Conservation (phyloP, 1,139 yeast genomes). For the Nadsonia commutata region DNA sequence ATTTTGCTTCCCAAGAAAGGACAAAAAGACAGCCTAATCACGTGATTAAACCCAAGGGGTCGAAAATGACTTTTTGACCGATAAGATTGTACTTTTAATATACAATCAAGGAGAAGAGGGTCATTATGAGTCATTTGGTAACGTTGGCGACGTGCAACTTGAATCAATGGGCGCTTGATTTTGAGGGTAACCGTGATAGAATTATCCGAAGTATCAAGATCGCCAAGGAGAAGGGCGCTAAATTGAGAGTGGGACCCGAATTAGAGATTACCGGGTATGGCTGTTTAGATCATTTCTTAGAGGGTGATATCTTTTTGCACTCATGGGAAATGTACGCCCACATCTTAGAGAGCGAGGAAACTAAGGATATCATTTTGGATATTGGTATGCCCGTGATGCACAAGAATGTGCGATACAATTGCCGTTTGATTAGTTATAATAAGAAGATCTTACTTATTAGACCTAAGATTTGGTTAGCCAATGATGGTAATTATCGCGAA, state of each 20-base stretch:
- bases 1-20: too few species aligned
- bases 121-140: conserved; percentile 35
- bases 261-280: conserved; percentile 85
- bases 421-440: conserved; percentile 70
- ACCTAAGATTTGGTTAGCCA: conserved; percentile 85
- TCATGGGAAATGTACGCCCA: conserved; percentile 89
- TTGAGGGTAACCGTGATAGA: conserved; percentile 90
- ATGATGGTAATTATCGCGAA: conserved; percentile 95
- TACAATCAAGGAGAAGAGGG: background rate
- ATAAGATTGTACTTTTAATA: too few species aligned
- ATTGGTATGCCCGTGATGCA: conserved; percentile 91
- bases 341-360: conserved; percentile 48
- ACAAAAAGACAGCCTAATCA: too few species aligned
- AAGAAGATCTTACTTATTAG: conserved; percentile 71
- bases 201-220: conserved; percentile 63
- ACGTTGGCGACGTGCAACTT: conserved; percentile 50
- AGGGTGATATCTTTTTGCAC: conserved; percentile 75
- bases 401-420: conserved; percentile 77
- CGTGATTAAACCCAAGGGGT: too few species aligned
- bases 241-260: conserved; percentile 91
- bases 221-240: conserved; percentile 67
- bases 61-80: too few species aligned
- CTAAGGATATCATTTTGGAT: conserved; percentile 68
- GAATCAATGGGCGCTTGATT: conserved; percentile 98
- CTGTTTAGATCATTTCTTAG: conserved; percentile 88